phyloP scores from a whole-genome alignment of 208 protist species.

The Acanthamoeba lenticulata region DNA sequence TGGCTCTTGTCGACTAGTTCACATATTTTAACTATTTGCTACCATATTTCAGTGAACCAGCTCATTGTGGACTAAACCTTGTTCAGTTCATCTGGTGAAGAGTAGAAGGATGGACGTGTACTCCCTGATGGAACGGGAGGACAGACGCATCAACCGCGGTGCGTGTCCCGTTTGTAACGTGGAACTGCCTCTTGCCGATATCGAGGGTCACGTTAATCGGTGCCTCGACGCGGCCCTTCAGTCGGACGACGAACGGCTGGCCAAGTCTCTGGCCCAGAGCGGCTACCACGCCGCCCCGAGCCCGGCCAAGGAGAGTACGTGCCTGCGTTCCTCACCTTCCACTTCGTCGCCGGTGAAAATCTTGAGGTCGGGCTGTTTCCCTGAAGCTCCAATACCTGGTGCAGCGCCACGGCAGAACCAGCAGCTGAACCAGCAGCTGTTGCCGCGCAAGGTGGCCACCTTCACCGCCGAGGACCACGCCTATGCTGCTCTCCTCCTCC shows the following conservation, averaged over 20 bases:
- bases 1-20: too few species aligned
- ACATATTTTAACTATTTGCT: too few species aligned
- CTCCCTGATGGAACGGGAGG: background rate
- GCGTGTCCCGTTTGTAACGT: constrained; percentile 7
- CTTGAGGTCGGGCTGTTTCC: too few species aligned
- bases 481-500: background rate
- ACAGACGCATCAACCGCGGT: background rate
- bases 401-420: background rate
- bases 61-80: background rate
- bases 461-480: background rate
- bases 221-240: constrained; percentile 1
- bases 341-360: too few species aligned
- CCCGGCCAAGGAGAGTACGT: background rate
- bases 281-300: background rate
- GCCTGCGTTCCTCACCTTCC: too few species aligned
- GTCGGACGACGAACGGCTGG: background rate
- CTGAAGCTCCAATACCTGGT: background rate
- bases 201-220: constrained; percentile 17
- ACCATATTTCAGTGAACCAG: too few species aligned
- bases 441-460: background rate
- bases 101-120: background rate
- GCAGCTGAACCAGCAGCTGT: background rate
- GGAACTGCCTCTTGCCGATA: background rate
- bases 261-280: background rate
- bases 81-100: background rate